Conservation (phyloP, 306 rosid genomes). For the Begonia peltatifolia region DNA sequence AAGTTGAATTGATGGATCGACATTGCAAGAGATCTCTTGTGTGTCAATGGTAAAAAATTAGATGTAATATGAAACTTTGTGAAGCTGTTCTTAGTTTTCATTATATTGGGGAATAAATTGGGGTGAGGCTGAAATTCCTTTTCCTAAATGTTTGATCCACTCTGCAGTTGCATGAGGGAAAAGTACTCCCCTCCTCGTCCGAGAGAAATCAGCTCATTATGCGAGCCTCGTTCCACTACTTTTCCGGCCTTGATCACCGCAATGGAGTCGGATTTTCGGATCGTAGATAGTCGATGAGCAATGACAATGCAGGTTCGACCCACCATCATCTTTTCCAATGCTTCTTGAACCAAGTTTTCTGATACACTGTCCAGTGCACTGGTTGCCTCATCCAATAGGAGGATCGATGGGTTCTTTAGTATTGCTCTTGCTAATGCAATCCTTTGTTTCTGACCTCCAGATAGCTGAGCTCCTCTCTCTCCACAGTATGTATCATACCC, state of each 20-base stretch:
- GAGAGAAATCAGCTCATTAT: slow-evolving; percentile 49
- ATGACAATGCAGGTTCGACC: slow-evolving; percentile 65
- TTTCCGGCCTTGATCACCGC: slow-evolving; percentile 61
- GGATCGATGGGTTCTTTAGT: slow-evolving; percentile 66
- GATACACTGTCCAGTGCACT: slow-evolving; percentile 90
- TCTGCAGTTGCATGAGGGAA: slow-evolving; percentile 46
- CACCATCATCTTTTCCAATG: slow-evolving; percentile 68
- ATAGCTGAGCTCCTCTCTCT: slow-evolving; percentile 79
- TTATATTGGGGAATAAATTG: too few relatives aligned
- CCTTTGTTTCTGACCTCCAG: slow-evolving; percentile 91
- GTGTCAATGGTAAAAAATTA: too few relatives aligned
- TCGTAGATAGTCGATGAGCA: slow-evolving; percentile 65
- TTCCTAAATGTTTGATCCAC: slow-evolving; percentile 3
- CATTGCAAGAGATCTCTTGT: too few relatives aligned
- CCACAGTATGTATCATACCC: slow-evolving; percentile 76
- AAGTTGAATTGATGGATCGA: too few relatives aligned
- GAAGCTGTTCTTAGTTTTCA: too few relatives aligned
- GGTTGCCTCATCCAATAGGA: slow-evolving; percentile 78
- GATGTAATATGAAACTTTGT: too few relatives aligned
- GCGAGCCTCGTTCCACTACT: slow-evolving; percentile 71
- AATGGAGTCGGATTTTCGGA: slow-evolving; percentile 56
- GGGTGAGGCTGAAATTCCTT: too few relatives aligned
- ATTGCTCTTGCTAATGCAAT: slow-evolving; percentile 76
- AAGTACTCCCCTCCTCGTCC: slow-evolving; percentile 41
- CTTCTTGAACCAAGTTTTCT: slow-evolving; percentile 56